Conservation (phyloP, 257 asterid genomes). For the Penstemon barbatus region DNA sequence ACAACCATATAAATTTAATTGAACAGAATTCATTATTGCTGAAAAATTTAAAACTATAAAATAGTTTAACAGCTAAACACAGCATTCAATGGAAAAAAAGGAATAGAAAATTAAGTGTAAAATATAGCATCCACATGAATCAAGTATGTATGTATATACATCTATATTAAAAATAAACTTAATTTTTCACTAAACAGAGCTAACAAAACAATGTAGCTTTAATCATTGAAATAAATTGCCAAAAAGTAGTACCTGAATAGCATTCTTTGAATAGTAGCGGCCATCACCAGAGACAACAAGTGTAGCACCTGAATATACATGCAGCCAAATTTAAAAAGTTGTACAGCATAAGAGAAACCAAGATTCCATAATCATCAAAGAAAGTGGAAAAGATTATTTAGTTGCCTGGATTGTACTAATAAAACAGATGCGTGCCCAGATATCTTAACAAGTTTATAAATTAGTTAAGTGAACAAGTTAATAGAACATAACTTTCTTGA, state of each 20-base stretch:
- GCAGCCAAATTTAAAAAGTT: conserved; percentile 26
- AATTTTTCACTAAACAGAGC: background rate
- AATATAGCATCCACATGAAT: conserved; percentile 5
- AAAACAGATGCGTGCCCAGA: background rate
- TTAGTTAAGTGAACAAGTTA: too few species aligned
- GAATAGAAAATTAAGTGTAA: too few species aligned
- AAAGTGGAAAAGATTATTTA: background rate
- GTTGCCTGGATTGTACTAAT: conserved; percentile 5
- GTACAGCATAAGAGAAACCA: conserved; percentile 9
- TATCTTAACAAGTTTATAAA: too few species aligned
- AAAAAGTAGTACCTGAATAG: conserved; percentile 63
- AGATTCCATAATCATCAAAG: conserved; percentile 9
- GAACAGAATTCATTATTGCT: background rate
- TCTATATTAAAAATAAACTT: background rate
- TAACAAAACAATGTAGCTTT: background rate
- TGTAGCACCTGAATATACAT: conserved; percentile 72
- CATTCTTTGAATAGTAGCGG: conserved; percentile 91
- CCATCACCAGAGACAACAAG: conserved; percentile 99
- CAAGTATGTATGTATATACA: conserved; percentile 5
- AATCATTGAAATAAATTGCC: conserved; percentile 20
- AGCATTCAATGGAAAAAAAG: too few species aligned
- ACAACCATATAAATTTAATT: background rate
- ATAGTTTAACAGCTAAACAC: background rate
- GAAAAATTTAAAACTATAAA: background rate
- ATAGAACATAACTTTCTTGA: background rate